Evolutionary conservation across 805 yeast species (phyloP), one percentile per base, ranked within the genome.

Genomic region (Metschnikowia baotianmanensis): DNA sequence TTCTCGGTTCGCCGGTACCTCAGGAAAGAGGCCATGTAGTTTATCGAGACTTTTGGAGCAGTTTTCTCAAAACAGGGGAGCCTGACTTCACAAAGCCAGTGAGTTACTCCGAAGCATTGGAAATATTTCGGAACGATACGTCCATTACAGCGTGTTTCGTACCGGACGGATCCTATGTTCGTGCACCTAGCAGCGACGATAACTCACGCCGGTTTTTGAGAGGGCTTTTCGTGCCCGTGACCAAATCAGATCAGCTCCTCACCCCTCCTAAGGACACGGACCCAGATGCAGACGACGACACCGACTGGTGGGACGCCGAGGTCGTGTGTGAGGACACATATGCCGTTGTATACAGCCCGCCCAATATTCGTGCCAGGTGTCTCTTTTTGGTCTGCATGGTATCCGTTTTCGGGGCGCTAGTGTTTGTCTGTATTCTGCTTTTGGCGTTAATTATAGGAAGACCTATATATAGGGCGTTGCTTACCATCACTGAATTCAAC

Each of bases 161-260:
- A 6, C 90, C 90, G 0, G 83, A 86, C 59, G 99, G 99, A 3
- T 67, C 70, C 34, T 83, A 77, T 53, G 78, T 90, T 24, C 77
- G 98, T 42, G 99, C 89, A 1, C 99, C 99, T 1, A 83, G 79
- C 43, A 77, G 77, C 48, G 97, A 90, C 57, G 82, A 81, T 12
- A 80, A 83, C 16, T 78, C 91, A 0, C 67, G 88, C 42, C 75
- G 74, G 34, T 80, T 72, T 48, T 76, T 82, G 23, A 78, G 77
- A 50, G 74, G 77, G 34, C 63, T 89, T 42, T 93, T 93, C 64
- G 83, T 86, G 1, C 78, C 88, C 0, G 97, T 91, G 2, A 86
- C 95, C 1, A 82, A 79, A 50, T 83, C 81, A 50, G 96, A 90
- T 58, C 69, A 75, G 36, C 48, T 71, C 84, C 11, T 59, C 84